Evolutionary conservation across 306 rosid species (phyloP), one percentile per base, ranked within the genome.

Genomic region (Prunus salicina): DNA sequence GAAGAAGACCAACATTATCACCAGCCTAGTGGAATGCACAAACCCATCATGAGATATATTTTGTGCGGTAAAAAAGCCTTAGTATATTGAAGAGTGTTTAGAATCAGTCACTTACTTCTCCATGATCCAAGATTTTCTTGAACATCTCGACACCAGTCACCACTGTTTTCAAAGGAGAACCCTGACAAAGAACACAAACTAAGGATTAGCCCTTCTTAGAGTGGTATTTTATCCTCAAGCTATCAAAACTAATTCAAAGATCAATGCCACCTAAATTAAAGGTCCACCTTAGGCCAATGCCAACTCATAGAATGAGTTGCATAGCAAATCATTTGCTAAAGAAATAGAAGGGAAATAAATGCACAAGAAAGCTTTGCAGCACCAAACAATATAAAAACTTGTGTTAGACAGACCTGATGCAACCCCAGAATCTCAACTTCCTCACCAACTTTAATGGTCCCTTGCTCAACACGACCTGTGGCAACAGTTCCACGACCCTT

Each of bases 101-200:
- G 41, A 75, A 69, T 67, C 38, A 78, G 72, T 24, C 72, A 85
- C 91, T 91, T 87, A 91, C 99, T 77, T 96, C 93, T 69, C 99
- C 99, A 71, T 86, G 92, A 78, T 96, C 99, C 87, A 96, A 86
- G 72, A 91, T 92, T 89, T 96, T 96, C 88, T 96, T 96, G 85
- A 96, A 96, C 99, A 96, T 96, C 91, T 96, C 99, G 79, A 96
- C 99, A 78, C 99, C 98, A 53, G 99, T 96, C 67, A 96, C 98
- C 19, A 91, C 88, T 64, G 96, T 88, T 89, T 96, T 96, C 57
- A 88, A 46, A 81, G 98, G 96, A 73, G 91, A 88, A 14, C 93
- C 90, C 96, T 90, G 84, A 78, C 81, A 55, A 51, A 76, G 12
- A 83, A 78, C 80, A 52, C 50, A 51, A 34, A 41, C 72, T 84